A percentile compares a stretch with the other conserved stretches of the same genome.
These are phyloP conservation scores for Diaporthe sp. DNA, from an alignment of 2,329 filamentous ascomycete genomes.

Conservation along the genomic window DNA sequence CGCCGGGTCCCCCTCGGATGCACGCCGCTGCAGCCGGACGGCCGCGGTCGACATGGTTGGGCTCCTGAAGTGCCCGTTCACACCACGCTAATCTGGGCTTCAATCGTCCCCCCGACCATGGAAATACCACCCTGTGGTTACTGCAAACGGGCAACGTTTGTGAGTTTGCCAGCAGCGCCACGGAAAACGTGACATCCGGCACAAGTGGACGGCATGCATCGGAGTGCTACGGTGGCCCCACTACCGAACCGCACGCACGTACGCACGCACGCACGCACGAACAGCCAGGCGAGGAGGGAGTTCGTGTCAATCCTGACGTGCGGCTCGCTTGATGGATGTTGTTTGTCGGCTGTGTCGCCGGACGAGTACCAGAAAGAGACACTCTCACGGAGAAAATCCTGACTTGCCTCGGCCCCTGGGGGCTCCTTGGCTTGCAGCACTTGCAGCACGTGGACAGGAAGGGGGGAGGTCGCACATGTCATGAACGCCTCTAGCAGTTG, in stretches of 20 bases:
- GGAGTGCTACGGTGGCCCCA: neutral
- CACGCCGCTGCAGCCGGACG: slow-evolving; percentile 16
- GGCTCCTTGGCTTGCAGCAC: neutral
- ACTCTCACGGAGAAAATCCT: neutral
- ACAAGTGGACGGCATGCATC: neutral
- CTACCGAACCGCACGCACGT: neutral
- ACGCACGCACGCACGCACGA: neutral
- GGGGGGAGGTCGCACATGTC: neutral
- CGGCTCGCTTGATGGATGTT: neutral
- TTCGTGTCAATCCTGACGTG: neutral
- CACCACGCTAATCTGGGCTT: neutral
- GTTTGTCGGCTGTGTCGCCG: neutral
- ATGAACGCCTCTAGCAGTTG: slow-evolving; percentile 4
- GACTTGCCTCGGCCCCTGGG: neutral
- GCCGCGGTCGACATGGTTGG: neutral
- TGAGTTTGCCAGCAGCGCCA: neutral
- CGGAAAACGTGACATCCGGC: slow-evolving; percentile 21
- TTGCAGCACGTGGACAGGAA: neutral
- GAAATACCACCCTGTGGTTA: slow-evolving; percentile 7
- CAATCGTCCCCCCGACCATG: neutral
- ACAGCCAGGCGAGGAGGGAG: too few relatives aligned
- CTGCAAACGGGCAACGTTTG: neutral
- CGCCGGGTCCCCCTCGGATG: slow-evolving; percentile 21
- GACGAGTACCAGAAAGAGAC: neutral
- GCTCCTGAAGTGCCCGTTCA: neutral